phyloP scores from a whole-genome alignment of 1,284 basidiomycete genomes.

The Wolfiporia cocos region DNA sequence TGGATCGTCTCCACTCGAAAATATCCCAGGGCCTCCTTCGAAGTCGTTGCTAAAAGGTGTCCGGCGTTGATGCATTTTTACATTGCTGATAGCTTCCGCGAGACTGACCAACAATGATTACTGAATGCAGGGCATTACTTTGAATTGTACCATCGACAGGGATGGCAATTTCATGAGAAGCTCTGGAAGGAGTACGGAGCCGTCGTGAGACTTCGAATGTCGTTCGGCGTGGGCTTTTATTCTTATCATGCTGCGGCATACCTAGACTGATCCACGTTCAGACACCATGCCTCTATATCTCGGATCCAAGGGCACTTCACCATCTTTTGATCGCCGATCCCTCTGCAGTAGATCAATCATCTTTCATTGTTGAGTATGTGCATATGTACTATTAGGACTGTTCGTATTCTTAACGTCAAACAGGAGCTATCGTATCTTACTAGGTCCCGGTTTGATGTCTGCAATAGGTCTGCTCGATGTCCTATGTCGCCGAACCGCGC shows the following conservation, averaged over 20 bases:
- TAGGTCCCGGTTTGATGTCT: slow-evolving; percentile 13
- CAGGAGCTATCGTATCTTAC: slow-evolving; percentile 5
- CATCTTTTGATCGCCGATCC: neutral
- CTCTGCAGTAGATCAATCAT: neutral
- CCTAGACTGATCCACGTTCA: neutral
- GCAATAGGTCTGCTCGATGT: slow-evolving; percentile 4
- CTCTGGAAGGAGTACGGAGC: neutral
- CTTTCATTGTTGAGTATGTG: neutral
- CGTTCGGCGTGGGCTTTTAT: neutral
- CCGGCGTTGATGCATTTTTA: neutral
- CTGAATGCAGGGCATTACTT: neutral
- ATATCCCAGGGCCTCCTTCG: neutral
- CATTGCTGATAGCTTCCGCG: neutral
- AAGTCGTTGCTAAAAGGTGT: neutral
- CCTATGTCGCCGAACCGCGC: neutral
- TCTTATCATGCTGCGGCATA: neutral
- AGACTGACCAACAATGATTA: neutral
- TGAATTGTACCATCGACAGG: neutral
- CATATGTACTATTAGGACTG: neutral
- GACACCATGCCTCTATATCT: neutral
- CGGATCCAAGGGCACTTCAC: neutral
- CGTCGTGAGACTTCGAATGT: neutral
- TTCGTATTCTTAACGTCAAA: neutral
- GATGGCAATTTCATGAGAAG: neutral
- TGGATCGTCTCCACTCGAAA: neutral